Conservation (phyloP, 2,329 filamentous ascomycete species). For the Xylogone sp. region DNA sequence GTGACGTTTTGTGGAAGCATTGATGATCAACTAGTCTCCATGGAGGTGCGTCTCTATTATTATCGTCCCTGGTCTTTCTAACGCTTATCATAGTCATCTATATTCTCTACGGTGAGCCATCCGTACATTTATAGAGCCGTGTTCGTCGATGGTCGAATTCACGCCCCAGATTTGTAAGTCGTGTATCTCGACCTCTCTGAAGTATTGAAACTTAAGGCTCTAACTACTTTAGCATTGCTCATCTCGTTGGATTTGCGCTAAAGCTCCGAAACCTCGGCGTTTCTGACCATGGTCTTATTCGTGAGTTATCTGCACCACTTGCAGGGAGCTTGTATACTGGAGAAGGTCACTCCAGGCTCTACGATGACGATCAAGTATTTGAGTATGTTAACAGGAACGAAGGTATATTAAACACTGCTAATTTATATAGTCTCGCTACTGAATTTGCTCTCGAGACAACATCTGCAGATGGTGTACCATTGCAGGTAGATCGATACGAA, state of each 20-base stretch:
- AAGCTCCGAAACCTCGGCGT: conserved; percentile 93
- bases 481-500: conserved; percentile 50
- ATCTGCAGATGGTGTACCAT: conserved; percentile 41
- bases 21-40: conserved; percentile 90
- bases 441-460: conserved; percentile 72
- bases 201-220: not conserved
- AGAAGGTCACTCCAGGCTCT: conserved; percentile 89
- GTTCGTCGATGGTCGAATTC: conserved; percentile 88
- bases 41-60: conserved; percentile 60
- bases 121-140: conserved; percentile 95
- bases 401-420: not conserved
- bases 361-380: conserved; percentile 86
- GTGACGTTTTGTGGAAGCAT: conserved; percentile 91
- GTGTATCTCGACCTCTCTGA: not conserved
- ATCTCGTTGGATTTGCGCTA: conserved; percentile 87
- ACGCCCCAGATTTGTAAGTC: conserved; percentile 80
- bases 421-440: conserved; percentile 54
- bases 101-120: conserved; percentile 80
- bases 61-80: not conserved
- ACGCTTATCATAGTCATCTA: conserved; percentile 58
- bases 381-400: conserved; percentile 43
- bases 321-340: conserved; percentile 89
- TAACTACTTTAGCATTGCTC: conserved; percentile 57
- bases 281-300: conserved; percentile 87
- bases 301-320: conserved; percentile 82